Evolutionary conservation across 805 yeast species (phyloP).

Genomic region (Wickerhamiella cacticola): DNA sequence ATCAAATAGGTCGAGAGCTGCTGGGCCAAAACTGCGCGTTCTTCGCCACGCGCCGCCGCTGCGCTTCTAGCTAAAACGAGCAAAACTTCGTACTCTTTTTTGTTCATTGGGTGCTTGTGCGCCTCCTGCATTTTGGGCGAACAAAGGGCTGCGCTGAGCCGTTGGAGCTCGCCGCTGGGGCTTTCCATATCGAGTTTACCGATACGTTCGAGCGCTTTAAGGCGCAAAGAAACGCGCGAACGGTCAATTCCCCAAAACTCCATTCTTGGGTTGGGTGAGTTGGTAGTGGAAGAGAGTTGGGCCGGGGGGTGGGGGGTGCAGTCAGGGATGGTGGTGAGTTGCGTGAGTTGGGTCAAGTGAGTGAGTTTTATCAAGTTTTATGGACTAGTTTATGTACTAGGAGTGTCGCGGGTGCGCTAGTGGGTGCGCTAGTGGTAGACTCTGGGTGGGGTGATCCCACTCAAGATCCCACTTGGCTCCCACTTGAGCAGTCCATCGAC

Average conservation of each 20-base stretch:
- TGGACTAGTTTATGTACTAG: no score
- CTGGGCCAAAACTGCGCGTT: conserved; percentile 35
- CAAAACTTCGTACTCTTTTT: conserved; percentile 39
- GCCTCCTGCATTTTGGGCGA: conserved; percentile 10
- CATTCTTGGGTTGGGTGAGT: conserved; percentile 14
- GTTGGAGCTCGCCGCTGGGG: conserved; percentile 18
- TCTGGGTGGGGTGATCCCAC: no score
- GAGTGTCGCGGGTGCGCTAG: no score
- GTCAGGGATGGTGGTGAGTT: not conserved
- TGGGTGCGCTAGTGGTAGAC: no score
- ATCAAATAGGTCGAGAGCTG: conserved; percentile 38
- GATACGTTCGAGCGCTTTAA: conserved; percentile 18
- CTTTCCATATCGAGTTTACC: conserved; percentile 17
- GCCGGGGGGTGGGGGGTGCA: not conserved
- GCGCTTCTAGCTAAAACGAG: conserved; percentile 44
- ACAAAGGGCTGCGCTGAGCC: conserved; percentile 12
- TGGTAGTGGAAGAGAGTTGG: not conserved
- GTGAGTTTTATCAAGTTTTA: no score
- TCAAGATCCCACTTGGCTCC: no score
- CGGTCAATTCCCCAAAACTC: conserved; percentile 21
- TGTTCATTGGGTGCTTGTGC: conserved; percentile 16
- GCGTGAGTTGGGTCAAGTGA: not conserved
- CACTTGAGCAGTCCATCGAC: no score
- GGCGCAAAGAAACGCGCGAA: conserved; percentile 16
- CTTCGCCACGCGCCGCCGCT: conserved; percentile 28